Evolutionary conservation across 1,139 yeast species (phyloP).

Genomic region (Taphrina wiesneri): DNA sequence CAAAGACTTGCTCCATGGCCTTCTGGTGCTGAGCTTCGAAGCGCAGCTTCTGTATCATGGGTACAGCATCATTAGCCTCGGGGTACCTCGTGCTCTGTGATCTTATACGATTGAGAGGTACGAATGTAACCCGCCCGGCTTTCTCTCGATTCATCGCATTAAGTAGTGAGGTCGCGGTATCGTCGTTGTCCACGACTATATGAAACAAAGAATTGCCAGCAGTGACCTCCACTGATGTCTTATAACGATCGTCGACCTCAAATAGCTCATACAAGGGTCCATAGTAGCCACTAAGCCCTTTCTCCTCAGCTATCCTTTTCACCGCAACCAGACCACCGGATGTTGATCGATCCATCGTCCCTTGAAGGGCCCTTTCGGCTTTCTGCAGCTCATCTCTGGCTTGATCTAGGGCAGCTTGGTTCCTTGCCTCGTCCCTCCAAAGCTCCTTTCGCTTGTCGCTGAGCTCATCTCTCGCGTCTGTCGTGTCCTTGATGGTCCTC

Average conservation of each 20-base stretch:
- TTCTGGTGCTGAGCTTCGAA: conserved; percentile 57
- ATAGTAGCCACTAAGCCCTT: conserved; percentile 64
- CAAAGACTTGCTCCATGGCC: conserved; percentile 79
- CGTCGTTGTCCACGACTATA: conserved; percentile 84
- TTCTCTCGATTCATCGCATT: conserved; percentile 69
- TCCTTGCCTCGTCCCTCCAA: conserved; percentile 79
- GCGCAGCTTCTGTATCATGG: conserved; percentile 71
- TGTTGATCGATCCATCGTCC: conserved; percentile 64
- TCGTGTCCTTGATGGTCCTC: conserved; percentile 32
- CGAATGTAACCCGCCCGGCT: conserved; percentile 83
- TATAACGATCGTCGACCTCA: conserved; percentile 76
- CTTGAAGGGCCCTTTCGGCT: conserved; percentile 49
- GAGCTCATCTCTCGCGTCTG: conserved; percentile 44
- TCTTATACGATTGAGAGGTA: conserved; percentile 77
- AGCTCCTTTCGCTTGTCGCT: conserved; percentile 68
- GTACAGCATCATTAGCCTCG: conserved; percentile 57
- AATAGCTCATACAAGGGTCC: conserved; percentile 87
- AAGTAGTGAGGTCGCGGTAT: conserved; percentile 76
- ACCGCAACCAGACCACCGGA: conserved; percentile 72
- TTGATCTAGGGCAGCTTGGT: conserved; percentile 59
- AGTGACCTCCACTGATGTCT: conserved; percentile 80
- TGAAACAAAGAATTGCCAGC: conserved; percentile 87
- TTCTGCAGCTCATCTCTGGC: conserved; percentile 55
- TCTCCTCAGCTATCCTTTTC: conserved; percentile 56
- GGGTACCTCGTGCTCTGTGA: conserved; percentile 53